Conservation (phyloP, 2,329 filamentous ascomycete species). For the Lachnellula arida region DNA sequence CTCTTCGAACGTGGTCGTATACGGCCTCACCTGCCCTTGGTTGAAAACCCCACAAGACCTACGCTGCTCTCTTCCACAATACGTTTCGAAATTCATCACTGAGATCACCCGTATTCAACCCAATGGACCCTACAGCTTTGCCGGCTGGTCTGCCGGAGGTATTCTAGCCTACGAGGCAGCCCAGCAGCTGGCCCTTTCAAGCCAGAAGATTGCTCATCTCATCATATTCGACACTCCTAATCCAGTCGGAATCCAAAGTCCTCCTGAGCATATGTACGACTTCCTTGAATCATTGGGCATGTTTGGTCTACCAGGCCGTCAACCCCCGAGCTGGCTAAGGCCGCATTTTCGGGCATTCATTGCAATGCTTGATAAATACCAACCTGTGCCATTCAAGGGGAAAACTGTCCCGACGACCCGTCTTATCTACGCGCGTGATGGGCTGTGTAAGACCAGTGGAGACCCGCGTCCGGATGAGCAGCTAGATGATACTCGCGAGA, state of each 20-base stretch:
- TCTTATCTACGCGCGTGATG: too few relatives aligned
- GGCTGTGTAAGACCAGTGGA: too few relatives aligned
- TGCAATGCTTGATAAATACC: too few relatives aligned
- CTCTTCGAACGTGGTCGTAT: constrained; percentile 42
- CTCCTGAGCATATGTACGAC: constrained; percentile 45
- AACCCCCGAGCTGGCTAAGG: constrained; percentile 61
- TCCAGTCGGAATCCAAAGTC: constrained; percentile 61
- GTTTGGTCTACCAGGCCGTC: constrained; percentile 49
- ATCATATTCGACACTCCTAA: constrained; percentile 62
- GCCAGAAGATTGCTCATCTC: constrained; percentile 53
- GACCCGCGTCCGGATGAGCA: too few relatives aligned
- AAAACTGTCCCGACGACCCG: too few relatives aligned
- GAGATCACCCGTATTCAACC: constrained; percentile 69
- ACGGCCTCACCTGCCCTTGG: constrained; percentile 63
- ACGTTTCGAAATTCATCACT: constrained; percentile 58
- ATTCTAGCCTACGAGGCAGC: constrained; percentile 66
- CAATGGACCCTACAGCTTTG: constrained; percentile 59
- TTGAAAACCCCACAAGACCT: constrained; percentile 63
- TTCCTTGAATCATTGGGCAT: constrained; percentile 70
- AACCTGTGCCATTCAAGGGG: too few relatives aligned
- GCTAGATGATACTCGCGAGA: too few relatives aligned
- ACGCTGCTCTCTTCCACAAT: constrained; percentile 59
- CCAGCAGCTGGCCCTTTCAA: constrained; percentile 51
- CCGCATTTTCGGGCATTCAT: constrained; percentile 59
- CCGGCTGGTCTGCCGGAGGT: constrained; percentile 71